These are phyloP conservation scores for Rasamsonia emersonii DNA, from an alignment of 2,329 filamentous ascomycete genomes.

Conservation along the genomic window DNA sequence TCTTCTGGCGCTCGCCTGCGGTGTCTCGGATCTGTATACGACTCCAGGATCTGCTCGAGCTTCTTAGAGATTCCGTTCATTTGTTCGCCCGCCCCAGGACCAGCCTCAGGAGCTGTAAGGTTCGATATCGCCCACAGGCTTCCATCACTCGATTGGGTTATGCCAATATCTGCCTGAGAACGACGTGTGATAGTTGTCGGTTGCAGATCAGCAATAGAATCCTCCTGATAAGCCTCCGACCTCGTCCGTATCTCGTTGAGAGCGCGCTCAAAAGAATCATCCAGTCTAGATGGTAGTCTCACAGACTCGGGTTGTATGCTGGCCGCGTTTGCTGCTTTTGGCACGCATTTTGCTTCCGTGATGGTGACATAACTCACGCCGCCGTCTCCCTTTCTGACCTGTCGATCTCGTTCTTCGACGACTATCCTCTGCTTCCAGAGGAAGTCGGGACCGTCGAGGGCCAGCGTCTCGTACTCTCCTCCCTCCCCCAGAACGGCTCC, in stretches of 20 bases:
- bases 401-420: conserved; percentile 47
- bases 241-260: conserved; percentile 2
- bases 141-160: conserved; percentile 14
- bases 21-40: conserved; percentile 2
- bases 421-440: conserved; percentile 66
- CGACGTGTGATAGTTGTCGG: conserved; percentile 1
- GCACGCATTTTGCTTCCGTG: conserved; percentile 46
- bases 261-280: conserved; percentile 47
- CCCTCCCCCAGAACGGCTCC: conserved; percentile 83
- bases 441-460: conserved; percentile 64
- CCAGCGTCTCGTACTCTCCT: conserved; percentile 91
- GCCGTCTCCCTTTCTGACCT: conserved; percentile 58
- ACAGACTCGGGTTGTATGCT: conserved; percentile 18
- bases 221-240: neutral
- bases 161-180: conserved; percentile 8
- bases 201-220: neutral
- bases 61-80: conserved; percentile 27
- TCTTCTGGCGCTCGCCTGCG: conserved; percentile 23
- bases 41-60: conserved; percentile 12
- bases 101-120: conserved; percentile 30
- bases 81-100: conserved; percentile 31
- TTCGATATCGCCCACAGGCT: conserved; percentile 29
- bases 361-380: conserved; percentile 68
- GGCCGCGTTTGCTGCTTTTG: conserved; percentile 26
- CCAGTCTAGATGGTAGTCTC: conserved; percentile 56